Base-by-base conservation (phyloP, 176 grass and related monocot genomes). In the Triticum timopheevii region DNA sequence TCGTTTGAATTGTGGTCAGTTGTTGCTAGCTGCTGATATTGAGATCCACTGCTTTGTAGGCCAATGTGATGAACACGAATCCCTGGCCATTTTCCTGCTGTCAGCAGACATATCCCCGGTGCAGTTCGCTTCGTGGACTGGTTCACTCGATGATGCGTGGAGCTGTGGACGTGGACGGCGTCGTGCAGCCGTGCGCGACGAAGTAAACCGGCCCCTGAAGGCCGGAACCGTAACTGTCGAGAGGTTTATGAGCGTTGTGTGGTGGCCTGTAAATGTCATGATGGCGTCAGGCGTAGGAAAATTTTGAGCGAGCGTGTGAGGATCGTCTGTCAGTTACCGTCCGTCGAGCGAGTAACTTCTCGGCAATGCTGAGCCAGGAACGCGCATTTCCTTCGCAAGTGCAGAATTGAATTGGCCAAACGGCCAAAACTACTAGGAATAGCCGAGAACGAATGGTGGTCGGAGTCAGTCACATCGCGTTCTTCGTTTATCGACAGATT, bases 211-310 rank as follows among this genome's bases (percentile, higher is more conserved):
- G 20, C 63, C 81, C 2, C 12, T 13, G 12, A 13, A 8, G 11
- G 24, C 8, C 16, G 79, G 76, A 80, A 0, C 61, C 45, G 81
- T 81, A 76, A 81, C 28, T 15, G 30, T 54, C 82, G 5, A 63
- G 28, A 10, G 19, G 13, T 59, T 33, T 39, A n/a, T 22, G 59
- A 39, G 19, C 13, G 23, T 44, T 12, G 42, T 62, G 63, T 50
- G 52, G 54, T 74, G 66, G 42, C 74, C 12, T 36, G 80, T 90
- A 87, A 84, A 83, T 83, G 25, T 22, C 74, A 36, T 49, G 24
- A 44, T n/a, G 45, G 5, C 15, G 85, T 27, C 28, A 59, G 50
- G 54, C 3, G 54, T 1, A 0, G 67, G 17, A 44, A 56, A 74
- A 42, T 10, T 80, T 52, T 7, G 27, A n/a, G 25, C 38, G 1